phyloP scores from a whole-genome alignment of 148 eudicot genomes.

The Rhododendron ovatum region DNA sequence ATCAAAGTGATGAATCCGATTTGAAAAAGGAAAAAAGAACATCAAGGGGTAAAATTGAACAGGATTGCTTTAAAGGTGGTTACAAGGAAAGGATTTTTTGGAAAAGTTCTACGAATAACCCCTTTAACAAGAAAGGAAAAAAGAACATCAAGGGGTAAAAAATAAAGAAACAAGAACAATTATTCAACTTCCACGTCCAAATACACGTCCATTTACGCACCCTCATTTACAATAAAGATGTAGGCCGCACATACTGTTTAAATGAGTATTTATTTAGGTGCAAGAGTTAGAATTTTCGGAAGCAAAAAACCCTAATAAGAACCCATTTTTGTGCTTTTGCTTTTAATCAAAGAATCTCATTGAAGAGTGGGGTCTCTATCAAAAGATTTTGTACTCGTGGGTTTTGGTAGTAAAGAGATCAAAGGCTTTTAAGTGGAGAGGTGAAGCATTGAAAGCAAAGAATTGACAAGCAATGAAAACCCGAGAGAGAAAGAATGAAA shows the following conservation, averaged over 20 bases:
- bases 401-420: background rate
- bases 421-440: background rate
- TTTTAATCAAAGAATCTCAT: constrained; percentile 1
- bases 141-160: background rate
- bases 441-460: background rate
- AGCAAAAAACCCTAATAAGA: constrained; percentile 4
- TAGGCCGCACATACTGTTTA: no score
- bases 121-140: constrained; percentile 6
- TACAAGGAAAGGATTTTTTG: background rate
- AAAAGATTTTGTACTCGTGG: constrained; percentile 8
- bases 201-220: no score
- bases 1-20: background rate
- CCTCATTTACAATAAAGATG: no score
- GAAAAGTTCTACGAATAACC: constrained; percentile 10
- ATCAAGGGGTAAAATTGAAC: background rate
- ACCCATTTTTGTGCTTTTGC: constrained; percentile 5
- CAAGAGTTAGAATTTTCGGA: no score
- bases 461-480: constrained; percentile 3
- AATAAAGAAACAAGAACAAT: constrained; percentile 1
- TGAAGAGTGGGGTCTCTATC: constrained; percentile 6
- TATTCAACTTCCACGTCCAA: no score
- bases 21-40: background rate
- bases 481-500: background rate
- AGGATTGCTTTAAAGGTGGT: background rate
- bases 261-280: no score